Conservation (phyloP, 1,139 yeast species). For the Diutina sp. region DNA sequence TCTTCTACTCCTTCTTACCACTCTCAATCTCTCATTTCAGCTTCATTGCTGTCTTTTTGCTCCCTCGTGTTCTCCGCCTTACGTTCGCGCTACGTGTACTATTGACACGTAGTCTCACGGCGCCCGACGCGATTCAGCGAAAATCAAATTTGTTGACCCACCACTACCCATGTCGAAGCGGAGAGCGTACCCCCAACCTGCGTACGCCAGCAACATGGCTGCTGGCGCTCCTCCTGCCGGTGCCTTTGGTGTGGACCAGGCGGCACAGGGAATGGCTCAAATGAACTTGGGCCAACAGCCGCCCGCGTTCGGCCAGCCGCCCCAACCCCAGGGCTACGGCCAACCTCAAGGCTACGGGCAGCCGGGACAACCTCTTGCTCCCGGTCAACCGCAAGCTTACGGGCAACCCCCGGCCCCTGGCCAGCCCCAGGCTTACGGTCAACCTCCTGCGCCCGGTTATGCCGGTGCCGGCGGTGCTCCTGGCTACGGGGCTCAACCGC, state of each 20-base stretch:
- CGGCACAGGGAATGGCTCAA: slow-evolving; percentile 25
- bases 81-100: background rate
- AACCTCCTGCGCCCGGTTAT: background rate
- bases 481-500: background rate
- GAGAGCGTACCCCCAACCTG: slow-evolving; percentile 59
- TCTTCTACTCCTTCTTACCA: no score
- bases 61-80: background rate
- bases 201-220: slow-evolving; percentile 32
- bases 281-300: slow-evolving; percentile 16
- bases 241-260: slow-evolving; percentile 18
- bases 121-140: background rate
- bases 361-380: background rate
- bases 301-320: slow-evolving; percentile 4
- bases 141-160: background rate
- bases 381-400: background rate
- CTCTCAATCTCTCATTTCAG: no score
- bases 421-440: background rate
- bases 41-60: no score
- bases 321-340: slow-evolving; percentile 4
- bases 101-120: background rate
- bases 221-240: slow-evolving; percentile 9
- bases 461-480: background rate
- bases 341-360: slow-evolving; percentile 4
- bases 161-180: slow-evolving; percentile 14
- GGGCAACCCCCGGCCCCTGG: background rate